phyloP scores from a whole-genome alignment of 23 red algal species.

The Cyanidium caldarium region DNA sequence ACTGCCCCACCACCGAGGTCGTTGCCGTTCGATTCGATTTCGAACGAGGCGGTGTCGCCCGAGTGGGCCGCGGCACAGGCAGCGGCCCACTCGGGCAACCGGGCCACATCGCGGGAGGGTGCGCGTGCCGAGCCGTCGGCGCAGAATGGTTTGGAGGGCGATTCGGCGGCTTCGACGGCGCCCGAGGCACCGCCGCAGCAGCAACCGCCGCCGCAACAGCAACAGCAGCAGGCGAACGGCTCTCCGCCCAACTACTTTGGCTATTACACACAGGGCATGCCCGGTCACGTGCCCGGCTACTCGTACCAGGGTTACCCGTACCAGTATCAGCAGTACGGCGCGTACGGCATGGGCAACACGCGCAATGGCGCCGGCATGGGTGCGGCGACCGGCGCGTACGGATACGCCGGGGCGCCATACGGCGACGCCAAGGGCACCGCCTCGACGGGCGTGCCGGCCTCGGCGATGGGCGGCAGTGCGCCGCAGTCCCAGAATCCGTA shows the following conservation, averaged over 20 bases:
- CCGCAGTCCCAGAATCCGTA: not conserved
- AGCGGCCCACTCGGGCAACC: no score
- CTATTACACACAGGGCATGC: not conserved
- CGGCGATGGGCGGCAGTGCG: not conserved
- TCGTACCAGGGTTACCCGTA: not conserved
- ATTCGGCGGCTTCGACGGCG: no score
- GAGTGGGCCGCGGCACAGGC: no score
- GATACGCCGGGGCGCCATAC: not conserved
- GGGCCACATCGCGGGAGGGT: no score
- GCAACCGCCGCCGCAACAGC: not conserved
- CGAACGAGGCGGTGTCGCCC: no score
- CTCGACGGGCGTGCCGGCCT: not conserved
- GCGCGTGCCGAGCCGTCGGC: no score
- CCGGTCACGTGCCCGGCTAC: not conserved
- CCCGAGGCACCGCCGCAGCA: not conserved
- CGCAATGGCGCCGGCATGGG: not conserved
- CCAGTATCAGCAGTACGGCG: not conserved
- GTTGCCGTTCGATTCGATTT: no score
- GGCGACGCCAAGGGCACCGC: not conserved
- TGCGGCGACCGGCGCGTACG: not conserved
- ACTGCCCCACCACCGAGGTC: no score
- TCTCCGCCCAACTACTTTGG: not conserved
- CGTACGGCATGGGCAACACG: not conserved
- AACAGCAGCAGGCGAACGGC: not conserved
- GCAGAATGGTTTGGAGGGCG: no score